Percentiles rank a stretch among this genome's conserved stretches.
Evolutionary conservation across 495 filamentous ascomycete species (phyloP).

Genomic region (Neohortaea acidophila): DNA sequence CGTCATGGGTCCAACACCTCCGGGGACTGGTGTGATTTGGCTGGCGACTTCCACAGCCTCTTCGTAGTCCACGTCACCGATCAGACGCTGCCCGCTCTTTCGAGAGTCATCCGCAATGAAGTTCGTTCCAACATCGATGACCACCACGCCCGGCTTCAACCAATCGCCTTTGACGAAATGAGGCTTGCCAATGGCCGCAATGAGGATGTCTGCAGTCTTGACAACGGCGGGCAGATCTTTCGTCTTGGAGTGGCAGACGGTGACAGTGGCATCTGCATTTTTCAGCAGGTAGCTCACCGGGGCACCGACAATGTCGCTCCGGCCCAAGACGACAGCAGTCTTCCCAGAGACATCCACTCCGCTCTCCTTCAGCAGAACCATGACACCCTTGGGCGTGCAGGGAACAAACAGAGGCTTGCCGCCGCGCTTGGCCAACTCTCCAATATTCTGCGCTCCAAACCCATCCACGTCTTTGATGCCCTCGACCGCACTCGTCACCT

Average conservation of each 20-base stretch:
- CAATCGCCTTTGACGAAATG: slow-evolving; percentile 85
- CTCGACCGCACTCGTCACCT: slow-evolving; percentile 74
- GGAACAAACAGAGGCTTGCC: slow-evolving; percentile 76
- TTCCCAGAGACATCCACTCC: slow-evolving; percentile 76
- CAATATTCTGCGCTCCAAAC: slow-evolving; percentile 85
- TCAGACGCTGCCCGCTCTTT: slow-evolving; percentile 85
- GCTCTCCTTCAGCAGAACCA: slow-evolving; percentile 72
- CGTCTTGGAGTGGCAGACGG: slow-evolving; percentile 85
- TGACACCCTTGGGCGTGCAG: slow-evolving; percentile 93
- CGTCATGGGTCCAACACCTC: slow-evolving; percentile 95
- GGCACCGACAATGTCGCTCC: slow-evolving; percentile 93
- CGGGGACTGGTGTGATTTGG: slow-evolving; percentile 92
- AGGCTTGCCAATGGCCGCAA: slow-evolving; percentile 80
- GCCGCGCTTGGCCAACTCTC: slow-evolving; percentile 87
- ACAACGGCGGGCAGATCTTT: slow-evolving; percentile 52
- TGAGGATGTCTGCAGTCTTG: slow-evolving; percentile 74
- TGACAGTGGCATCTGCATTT: slow-evolving; percentile 92
- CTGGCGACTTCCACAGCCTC: slow-evolving; percentile 75
- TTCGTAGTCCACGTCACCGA: slow-evolving; percentile 90
- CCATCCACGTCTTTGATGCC: slow-evolving; percentile 97
- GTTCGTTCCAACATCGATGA: slow-evolving; percentile 97
- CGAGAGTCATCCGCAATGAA: slow-evolving; percentile 85
- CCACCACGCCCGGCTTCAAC: slow-evolving; percentile 83
- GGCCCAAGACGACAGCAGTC: slow-evolving; percentile 84
- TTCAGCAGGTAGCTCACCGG: slow-evolving; percentile 90